Evolutionary conservation across 495 filamentous ascomycete genomes (phyloP).

Genomic region (Tuber umbilicatum): DNA sequence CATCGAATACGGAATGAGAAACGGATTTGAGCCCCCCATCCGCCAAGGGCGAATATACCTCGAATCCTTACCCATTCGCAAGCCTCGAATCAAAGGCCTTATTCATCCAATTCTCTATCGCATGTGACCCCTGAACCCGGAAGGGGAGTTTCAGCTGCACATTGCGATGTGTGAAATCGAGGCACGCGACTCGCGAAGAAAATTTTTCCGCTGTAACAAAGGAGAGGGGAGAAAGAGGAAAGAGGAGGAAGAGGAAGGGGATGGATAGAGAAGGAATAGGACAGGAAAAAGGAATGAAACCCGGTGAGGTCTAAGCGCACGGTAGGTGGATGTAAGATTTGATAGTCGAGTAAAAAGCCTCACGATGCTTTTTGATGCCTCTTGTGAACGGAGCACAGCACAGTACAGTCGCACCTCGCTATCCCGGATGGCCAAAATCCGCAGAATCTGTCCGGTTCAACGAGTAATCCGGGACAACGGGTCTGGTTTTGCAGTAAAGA

Average conservation of each 20-base stretch:
- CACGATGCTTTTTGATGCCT: constrained; percentile 30
- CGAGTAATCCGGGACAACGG: too few species aligned
- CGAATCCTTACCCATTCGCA: constrained; percentile 17
- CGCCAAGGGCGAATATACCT: constrained; percentile 12
- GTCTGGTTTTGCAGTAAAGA: too few species aligned
- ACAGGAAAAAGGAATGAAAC: constrained; percentile 1
- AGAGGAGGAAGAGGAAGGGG: not conserved
- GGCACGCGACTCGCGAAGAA: constrained; percentile 21
- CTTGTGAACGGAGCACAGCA: constrained; percentile 16
- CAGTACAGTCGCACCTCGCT: too few species aligned
- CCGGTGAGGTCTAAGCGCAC: constrained; percentile 31
- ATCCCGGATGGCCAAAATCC: too few species aligned
- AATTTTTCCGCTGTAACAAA: not conserved
- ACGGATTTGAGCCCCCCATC: constrained; percentile 21
- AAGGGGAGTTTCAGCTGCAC: constrained; percentile 30
- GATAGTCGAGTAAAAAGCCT: constrained; percentile 17
- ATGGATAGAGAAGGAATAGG: not conserved
- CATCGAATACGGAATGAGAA: constrained; percentile 20
- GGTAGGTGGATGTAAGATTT: constrained; percentile 18
- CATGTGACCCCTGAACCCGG: constrained; percentile 28
- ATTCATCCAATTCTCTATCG: constrained; percentile 19
- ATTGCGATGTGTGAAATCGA: constrained; percentile 28
- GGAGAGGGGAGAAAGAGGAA: not conserved
- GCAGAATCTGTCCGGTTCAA: too few species aligned
- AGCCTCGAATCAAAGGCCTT: constrained; percentile 27